Percentiles rank a stretch among this genome's conserved stretches.
phyloP scores from a whole-genome alignment of 2,329 filamentous ascomycete genomes.

The Dactylellina drechsleri region DNA sequence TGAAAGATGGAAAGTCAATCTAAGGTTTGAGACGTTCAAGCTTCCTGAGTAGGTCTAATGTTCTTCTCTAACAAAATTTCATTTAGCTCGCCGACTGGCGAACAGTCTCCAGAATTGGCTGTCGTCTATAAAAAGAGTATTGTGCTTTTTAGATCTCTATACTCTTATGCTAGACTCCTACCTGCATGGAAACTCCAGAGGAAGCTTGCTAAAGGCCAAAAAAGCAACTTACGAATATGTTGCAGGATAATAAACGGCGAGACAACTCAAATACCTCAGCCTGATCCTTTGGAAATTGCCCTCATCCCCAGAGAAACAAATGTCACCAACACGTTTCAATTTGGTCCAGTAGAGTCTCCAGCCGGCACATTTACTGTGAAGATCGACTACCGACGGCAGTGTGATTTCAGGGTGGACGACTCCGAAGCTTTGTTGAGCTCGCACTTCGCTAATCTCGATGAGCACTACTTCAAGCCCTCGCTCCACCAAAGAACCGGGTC shows the following conservation, averaged over 20 bases:
- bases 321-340: conserved; percentile 78
- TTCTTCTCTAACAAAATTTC: conserved; percentile 5
- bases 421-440: conserved; percentile 90
- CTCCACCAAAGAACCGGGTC: conserved; percentile 66
- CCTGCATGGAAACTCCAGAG: conserved; percentile 88
- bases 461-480: conserved; percentile 85
- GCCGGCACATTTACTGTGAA: conserved; percentile 83
- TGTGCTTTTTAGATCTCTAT: conserved; percentile 89
- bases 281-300: conserved; percentile 77
- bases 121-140: conserved; percentile 98
- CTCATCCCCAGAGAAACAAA: conserved; percentile 72
- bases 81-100: conserved; percentile 36
- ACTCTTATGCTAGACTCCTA: conserved; percentile 80
- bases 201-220: conserved; percentile 74
- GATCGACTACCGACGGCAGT: conserved; percentile 86
- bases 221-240: conserved; percentile 74
- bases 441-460: conserved; percentile 89
- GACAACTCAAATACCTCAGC: conserved; percentile 65
- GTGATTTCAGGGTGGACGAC: conserved; percentile 90
- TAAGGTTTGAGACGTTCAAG: conserved; percentile 66
- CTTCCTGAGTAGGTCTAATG: too few species aligned
- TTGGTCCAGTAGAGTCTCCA: conserved; percentile 85
- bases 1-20: conserved; percentile 88
- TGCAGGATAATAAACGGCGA: conserved; percentile 80
- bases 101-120: conserved; percentile 70